Evolutionary conservation across 169 alveolate genomes (phyloP).

Genomic region (Plasmodium gonderi): DNA sequence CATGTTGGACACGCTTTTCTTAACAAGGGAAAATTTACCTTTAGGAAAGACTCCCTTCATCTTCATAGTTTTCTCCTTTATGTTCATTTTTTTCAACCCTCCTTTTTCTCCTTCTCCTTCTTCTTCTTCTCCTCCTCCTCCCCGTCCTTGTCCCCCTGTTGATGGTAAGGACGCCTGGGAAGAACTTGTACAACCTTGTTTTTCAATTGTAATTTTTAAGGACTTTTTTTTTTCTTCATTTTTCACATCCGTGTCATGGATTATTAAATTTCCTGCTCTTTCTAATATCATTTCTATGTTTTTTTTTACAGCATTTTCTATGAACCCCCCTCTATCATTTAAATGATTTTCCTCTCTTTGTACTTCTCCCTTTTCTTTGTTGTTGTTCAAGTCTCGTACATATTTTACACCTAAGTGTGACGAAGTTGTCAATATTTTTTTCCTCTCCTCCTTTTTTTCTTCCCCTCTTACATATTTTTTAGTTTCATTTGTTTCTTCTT

Average conservation of each 20-base stretch:
- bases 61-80: background rate
- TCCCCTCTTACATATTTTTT: background rate
- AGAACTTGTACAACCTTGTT: too few species aligned
- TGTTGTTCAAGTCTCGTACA: background rate
- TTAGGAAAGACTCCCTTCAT: background rate
- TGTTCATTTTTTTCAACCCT: background rate
- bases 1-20: too few species aligned
- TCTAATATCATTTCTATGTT: slow-evolving; percentile 13
- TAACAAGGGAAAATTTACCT: background rate
- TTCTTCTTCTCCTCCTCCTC: too few species aligned
- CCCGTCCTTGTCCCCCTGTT: too few species aligned
- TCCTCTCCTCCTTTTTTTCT: background rate
- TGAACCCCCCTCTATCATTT: background rate
- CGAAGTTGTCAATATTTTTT: too few species aligned
- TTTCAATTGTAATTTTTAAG: too few species aligned
- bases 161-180: too few species aligned
- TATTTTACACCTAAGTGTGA: background rate
- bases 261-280: background rate
- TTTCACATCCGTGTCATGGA: background rate
- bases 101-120: background rate
- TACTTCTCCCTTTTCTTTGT: background rate
- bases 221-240: background rate
- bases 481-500: background rate
- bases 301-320: slow-evolving; percentile 12
- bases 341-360: background rate